Base-by-base conservation (phyloP, 1,139 yeast species). In the Eremothecium gossypii region DNA sequence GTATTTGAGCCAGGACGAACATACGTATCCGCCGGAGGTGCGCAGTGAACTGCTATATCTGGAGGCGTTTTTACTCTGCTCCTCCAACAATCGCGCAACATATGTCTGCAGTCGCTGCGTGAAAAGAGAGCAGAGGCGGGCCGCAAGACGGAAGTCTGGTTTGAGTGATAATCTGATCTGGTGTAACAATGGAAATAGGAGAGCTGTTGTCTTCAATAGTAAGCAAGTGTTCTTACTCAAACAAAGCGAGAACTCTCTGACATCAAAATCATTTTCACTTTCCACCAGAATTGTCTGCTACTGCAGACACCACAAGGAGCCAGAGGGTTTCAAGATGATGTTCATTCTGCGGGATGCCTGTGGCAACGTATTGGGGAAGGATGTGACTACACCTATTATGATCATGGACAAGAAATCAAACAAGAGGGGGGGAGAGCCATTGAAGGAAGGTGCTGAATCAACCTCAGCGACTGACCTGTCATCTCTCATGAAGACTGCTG, bases 221-320 rank as follows among this genome's bases (percentile, higher is more conserved):
- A 83, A 84, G 53, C 96, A 91, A 62, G 73, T 89, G 30, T 74
- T 85, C 36, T 77, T 87, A 3, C 76, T 87, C 55, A 84, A 87
- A 8, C 74, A 83, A 13, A 52, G 41, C 36, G 47, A 41, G 29
- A 57, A 29, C 33, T 37, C 41, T 13, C 51, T 49, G 11, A 57
- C 55, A 41, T 63, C 63, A 4, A 67, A 78, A 50, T 69, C 73
- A 9, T 65, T 89, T 42, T 94, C 84, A 44, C 67, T 91, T 27
- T 80, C 89, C 29, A 81, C 95, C 10, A 76, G 98, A 65, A 79
- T 91, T 36, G 91, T 91, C 8, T 91, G 98, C 62, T 91, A 91
- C 63, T 89, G 96, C 65, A 78, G 97, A 53, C 98, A 91, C 63
- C 97, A 91, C 63, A 77, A 78, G 51, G 95, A 89, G 48, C 69